phyloP scores from a whole-genome alignment of 2,329 filamentous ascomycete species.

The Pseudogymnoascus destructans region DNA sequence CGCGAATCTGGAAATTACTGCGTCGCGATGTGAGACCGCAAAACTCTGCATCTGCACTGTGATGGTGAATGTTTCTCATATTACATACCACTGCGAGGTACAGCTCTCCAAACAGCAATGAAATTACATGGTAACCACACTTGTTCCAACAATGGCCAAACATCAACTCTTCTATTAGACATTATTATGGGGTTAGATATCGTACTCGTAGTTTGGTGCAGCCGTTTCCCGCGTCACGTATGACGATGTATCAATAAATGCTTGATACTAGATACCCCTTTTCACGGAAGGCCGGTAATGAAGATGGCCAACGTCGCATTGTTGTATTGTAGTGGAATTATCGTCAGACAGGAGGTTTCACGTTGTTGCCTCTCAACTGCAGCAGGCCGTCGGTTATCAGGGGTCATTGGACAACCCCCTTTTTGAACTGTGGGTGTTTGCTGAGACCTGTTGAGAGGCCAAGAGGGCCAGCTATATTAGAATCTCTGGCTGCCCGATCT shows the following conservation, averaged over 20 bases:
- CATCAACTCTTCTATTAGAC: not conserved
- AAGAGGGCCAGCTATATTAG: not conserved
- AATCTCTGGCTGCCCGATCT: not conserved
- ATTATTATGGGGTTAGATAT: not conserved
- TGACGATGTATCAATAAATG: not conserved
- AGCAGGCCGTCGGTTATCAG: not conserved
- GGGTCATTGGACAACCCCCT: not conserved
- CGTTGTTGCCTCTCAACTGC: not conserved
- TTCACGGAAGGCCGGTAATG: not conserved
- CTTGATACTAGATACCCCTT: not conserved
- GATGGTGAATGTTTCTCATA: constrained; percentile 3
- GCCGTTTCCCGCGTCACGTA: not conserved
- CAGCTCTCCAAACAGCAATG: not conserved
- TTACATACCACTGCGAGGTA: not conserved
- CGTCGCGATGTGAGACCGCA: constrained; percentile 1
- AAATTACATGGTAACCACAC: not conserved
- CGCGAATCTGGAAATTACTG: not conserved
- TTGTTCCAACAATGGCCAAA: not conserved
- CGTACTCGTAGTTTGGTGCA: not conserved
- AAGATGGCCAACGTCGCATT: not conserved
- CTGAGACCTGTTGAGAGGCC: not conserved
- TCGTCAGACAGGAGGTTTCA: not conserved
- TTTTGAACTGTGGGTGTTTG: not conserved
- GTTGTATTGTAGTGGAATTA: not conserved
- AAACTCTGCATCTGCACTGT: not conserved